A percentile compares a stretch with the other conserved stretches of the same genome.
Conservation (phyloP, 805 yeast genomes). For the Limtongozyma cylindracea region DNA sequence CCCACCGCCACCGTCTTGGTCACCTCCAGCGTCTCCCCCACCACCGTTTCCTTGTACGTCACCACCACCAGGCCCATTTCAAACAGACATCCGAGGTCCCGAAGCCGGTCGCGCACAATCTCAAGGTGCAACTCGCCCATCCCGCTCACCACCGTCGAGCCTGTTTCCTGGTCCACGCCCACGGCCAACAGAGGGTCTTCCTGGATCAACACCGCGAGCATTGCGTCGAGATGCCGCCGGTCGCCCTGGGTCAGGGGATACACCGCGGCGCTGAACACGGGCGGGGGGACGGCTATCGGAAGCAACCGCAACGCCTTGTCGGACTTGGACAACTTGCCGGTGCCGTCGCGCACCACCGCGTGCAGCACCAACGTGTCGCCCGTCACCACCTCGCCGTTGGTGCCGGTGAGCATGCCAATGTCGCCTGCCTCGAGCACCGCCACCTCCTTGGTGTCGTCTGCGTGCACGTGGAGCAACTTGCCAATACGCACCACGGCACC, state of each 20-base stretch:
- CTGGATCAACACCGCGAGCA: slow-evolving; percentile 36
- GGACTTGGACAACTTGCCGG: too few relatives aligned
- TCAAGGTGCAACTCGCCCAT: slow-evolving; percentile 96
- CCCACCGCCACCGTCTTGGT: too few relatives aligned
- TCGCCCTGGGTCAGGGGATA: slow-evolving; percentile 76
- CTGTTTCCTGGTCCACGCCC: slow-evolving; percentile 57
- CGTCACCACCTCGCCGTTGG: slow-evolving; percentile 44
- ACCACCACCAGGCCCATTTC: slow-evolving; percentile 69
- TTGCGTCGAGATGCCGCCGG: slow-evolving; percentile 41
- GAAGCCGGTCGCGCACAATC: slow-evolving; percentile 54
- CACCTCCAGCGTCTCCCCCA: slow-evolving; percentile 2
- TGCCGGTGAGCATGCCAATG: slow-evolving; percentile 73
- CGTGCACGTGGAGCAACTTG: slow-evolving; percentile 64
- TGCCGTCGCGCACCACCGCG: slow-evolving; percentile 9
- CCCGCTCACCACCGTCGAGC: slow-evolving; percentile 75
- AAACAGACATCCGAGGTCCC: slow-evolving; percentile 69
- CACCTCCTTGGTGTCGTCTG: slow-evolving; percentile 61
- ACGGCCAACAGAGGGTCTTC: slow-evolving; percentile 82
- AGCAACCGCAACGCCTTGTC: slow-evolving; percentile 23
- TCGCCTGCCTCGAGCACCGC: slow-evolving; percentile 42
- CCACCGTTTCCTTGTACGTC: slow-evolving; percentile 57
- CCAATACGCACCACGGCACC: slow-evolving; percentile 41
- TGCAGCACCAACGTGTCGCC: slow-evolving; percentile 76
- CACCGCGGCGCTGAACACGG: slow-evolving; percentile 68
- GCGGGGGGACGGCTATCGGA: slow-evolving; percentile 76